Conservation (phyloP, 208 protist genomes). For the Porcisia deanei region DNA sequence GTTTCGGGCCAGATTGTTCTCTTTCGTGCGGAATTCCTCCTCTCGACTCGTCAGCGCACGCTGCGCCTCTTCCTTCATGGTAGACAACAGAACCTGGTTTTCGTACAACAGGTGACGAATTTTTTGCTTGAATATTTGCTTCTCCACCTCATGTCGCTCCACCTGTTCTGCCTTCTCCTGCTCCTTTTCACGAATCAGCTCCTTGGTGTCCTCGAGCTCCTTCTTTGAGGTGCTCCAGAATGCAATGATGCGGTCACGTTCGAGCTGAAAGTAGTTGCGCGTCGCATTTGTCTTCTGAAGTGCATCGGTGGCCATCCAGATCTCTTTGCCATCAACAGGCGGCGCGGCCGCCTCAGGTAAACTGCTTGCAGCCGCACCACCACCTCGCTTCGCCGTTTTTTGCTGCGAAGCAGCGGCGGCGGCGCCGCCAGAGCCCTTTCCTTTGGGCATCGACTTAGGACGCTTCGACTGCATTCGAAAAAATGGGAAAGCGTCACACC, state of each 20-base stretch:
- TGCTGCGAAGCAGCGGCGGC: slow-evolving; percentile 9
- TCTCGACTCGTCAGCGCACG: slow-evolving; percentile 83
- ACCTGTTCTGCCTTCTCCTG: slow-evolving; percentile 92
- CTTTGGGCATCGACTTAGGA: slow-evolving; percentile 24
- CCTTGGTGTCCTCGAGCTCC: slow-evolving; percentile 87
- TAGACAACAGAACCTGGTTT: slow-evolving; percentile 93
- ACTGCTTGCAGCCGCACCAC: slow-evolving; percentile 15
- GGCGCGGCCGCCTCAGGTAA: slow-evolving; percentile 23
- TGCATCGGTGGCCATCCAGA: slow-evolving; percentile 90
- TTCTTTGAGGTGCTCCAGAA: slow-evolving; percentile 97
- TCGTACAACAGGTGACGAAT: slow-evolving; percentile 97
- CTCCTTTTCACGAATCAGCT: slow-evolving; percentile 87
- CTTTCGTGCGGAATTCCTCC: slow-evolving; percentile 88
- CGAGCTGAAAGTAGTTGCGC: slow-evolving; percentile 98
- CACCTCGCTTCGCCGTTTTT: not conserved
- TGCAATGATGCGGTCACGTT: slow-evolving; percentile 95
- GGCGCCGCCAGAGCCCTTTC: not conserved
- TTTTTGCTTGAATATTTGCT: slow-evolving; percentile 97
- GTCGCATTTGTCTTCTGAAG: slow-evolving; percentile 94
- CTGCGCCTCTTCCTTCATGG: slow-evolving; percentile 91
- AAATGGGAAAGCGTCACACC: not conserved
- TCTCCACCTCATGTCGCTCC: slow-evolving; percentile 95
- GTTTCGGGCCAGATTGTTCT: slow-evolving; percentile 80
- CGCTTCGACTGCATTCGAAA: slow-evolving; percentile 42
- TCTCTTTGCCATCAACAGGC: slow-evolving; percentile 62